Evolutionary conservation across 352 stramenopile genomes (phyloP), one percentile per base, ranked within the genome.

Genomic region (Phytophthora litchii): DNA sequence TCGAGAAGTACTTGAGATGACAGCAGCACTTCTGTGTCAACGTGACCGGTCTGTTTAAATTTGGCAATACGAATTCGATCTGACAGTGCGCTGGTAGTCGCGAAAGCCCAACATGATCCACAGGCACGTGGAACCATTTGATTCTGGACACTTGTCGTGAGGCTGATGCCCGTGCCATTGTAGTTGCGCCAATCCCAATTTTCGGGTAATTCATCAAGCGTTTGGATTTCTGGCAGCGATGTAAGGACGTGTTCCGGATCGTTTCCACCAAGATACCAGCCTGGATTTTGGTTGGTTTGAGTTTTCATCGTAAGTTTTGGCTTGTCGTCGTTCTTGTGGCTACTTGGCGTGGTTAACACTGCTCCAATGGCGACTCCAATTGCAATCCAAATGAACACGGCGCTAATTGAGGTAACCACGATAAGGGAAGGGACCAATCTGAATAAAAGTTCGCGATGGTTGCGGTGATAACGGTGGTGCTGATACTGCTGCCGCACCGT

Each of bases 131-230:
- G 81, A 34, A 80, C 71, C 78, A 89, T 91, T 70, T 91, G 81
- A 43, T 89, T 91, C 60, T 83, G 54, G 29, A 88, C 75, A 21
- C 72, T 83, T 0, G 81, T 91, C 8, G 79, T 82, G 11, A 91
- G 52, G 25, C 74, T 77, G 32, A 89, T 73, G 12, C 81, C 81
- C 19, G 81, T 91, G 58, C 67, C 68, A 50, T 88, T 91, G 63
- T 71, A 88, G 52, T 91, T 67, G 35, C 78, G 76, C 78, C 80
- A 90, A 66, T 89, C 81, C 81, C 81, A 89, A 54, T 88, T 61
- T 45, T 53, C 41, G 0, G 81, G 78, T 4, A 89, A 55, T 16
- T 89, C 78, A 3, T 80, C 72, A 3, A 90, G 51, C 6, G 80
- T 86, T 51, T 46, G 45, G 20, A 77, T 58, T 29, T 58, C 45